These are phyloP conservation scores for Lactuca saligna DNA, from an alignment of 129 eudicot genomes.

Conservation along the genomic window DNA sequence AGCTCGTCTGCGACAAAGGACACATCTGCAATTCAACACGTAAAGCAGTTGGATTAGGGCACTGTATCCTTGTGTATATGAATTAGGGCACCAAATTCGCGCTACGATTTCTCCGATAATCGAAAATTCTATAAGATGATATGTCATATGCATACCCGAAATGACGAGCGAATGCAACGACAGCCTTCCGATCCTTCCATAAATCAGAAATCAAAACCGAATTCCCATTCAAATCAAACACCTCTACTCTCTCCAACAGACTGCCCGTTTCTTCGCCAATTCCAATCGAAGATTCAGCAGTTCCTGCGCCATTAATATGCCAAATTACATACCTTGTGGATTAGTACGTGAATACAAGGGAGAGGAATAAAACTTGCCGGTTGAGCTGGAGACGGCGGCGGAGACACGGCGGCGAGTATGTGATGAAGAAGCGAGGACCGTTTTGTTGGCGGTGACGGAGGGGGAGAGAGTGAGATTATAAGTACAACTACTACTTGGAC, in stretches of 20 bases:
- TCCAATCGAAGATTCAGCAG: conserved; percentile 39
- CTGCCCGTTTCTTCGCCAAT: conserved; percentile 4
- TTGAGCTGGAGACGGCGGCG: conserved; percentile 56
- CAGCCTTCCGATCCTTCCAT: conserved; percentile 96
- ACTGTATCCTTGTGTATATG: conserved; percentile 2
- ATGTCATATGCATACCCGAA: conserved; percentile 58
- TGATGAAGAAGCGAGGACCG: conserved; percentile 17
- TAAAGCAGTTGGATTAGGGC: background rate
- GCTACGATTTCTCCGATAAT: conserved; percentile 2
- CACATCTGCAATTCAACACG: conserved; percentile 66
- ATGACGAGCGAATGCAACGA: conserved; percentile 98
- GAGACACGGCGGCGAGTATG: conserved; percentile 25
- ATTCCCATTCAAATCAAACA: conserved; percentile 72
- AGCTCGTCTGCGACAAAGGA: conserved; percentile 87
- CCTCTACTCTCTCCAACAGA: conserved; percentile 60
- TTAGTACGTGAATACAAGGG: conserved; percentile 1
- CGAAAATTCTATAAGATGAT: background rate
- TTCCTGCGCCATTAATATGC: conserved; percentile 32
- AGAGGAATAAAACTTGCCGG: conserved; percentile 46
- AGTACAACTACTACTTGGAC: background rate
- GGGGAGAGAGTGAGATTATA: conserved; percentile 21
- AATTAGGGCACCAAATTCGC: conserved; percentile 17
- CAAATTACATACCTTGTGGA: background rate
- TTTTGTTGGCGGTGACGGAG: conserved; percentile 8
- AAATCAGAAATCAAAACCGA: conserved; percentile 65